Percentiles rank a stretch among this genome's conserved stretches.
phyloP scores from a whole-genome alignment of 129 eudicot genomes.

The Flaveria bidentis region DNA sequence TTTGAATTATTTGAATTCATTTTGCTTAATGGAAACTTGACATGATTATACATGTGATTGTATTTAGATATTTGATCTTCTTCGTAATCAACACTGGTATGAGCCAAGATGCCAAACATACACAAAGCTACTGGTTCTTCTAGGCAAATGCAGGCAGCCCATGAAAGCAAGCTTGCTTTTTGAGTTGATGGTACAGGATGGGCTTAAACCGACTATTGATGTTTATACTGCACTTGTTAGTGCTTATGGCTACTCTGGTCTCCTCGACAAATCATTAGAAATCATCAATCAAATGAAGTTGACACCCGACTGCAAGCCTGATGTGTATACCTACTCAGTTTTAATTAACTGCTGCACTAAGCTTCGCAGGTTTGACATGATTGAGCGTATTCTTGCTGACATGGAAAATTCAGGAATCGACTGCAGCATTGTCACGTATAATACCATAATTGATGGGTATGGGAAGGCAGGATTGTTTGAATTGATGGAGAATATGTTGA shows the following conservation, averaged over 20 bases:
- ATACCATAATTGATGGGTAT: constrained; percentile 89
- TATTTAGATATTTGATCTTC: constrained; percentile 79
- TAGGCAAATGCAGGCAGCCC: constrained; percentile 84
- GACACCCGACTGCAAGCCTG: constrained; percentile 67
- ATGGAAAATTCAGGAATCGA: constrained; percentile 68
- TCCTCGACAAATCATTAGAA: constrained; percentile 62
- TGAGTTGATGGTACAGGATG: constrained; percentile 70
- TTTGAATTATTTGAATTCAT: no score
- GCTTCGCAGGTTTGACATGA: constrained; percentile 55
- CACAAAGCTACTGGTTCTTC: constrained; percentile 78
- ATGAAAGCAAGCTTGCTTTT: constrained; percentile 72
- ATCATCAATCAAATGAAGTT: constrained; percentile 66
- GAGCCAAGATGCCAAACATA: constrained; percentile 85
- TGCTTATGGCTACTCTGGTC: constrained; percentile 77
- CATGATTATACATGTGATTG: constrained; percentile 7
- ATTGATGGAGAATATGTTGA: constrained; percentile 63
- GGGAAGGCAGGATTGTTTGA: constrained; percentile 69
- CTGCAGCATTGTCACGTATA: constrained; percentile 67
- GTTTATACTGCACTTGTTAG: constrained; percentile 79
- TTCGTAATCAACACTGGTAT: constrained; percentile 95
- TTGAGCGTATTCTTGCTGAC: constrained; percentile 55
- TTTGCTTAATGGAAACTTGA: not conserved
- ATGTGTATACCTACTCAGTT: constrained; percentile 75
- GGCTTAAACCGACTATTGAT: constrained; percentile 75
- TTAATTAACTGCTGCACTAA: constrained; percentile 71